A percentile compares a stretch with the other conserved stretches of the same genome.
Conservation (phyloP, 208 protist genomes). For the Wallacemonas collosoma region DNA sequence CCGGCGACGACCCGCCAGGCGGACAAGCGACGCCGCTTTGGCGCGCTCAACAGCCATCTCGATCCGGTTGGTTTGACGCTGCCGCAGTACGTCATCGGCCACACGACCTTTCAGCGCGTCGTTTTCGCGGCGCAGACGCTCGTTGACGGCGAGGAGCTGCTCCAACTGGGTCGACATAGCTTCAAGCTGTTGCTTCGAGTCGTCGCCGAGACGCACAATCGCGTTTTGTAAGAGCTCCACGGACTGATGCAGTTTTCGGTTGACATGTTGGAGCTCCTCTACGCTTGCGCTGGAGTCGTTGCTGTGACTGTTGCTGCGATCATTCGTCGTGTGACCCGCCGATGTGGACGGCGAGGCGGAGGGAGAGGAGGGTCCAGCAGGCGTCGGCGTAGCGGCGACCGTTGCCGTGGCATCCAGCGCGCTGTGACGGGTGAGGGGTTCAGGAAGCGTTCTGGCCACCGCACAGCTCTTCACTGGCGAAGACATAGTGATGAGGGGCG, state of each 20-base stretch:
- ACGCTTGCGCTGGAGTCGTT: conserved; percentile 3
- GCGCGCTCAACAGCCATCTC: conserved; percentile 69
- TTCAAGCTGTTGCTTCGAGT: conserved; percentile 56
- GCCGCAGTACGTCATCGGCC: conserved; percentile 70
- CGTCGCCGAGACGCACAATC: conserved; percentile 54
- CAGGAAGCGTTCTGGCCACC: neutral
- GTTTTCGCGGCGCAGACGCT: conserved; percentile 52
- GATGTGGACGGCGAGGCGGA: neutral
- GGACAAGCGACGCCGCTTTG: conserved; percentile 52
- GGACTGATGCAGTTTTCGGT: conserved; percentile 64
- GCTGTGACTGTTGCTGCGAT: neutral
- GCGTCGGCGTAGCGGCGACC: conserved; percentile 5
- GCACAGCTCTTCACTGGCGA: neutral
- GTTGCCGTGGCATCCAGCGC: conserved; percentile 10
- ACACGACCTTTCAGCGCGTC: conserved; percentile 70
- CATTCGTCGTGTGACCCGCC: neutral
- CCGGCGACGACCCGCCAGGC: conserved; percentile 56
- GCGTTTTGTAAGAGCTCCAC: conserved; percentile 56
- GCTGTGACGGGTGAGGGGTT: neutral
- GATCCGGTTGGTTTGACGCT: conserved; percentile 71
- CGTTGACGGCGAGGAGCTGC: conserved; percentile 34
- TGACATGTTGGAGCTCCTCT: conserved; percentile 53
- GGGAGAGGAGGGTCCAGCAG: neutral
- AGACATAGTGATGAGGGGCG: neutral
- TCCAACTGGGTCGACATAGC: conserved; percentile 48